A percentile compares a stretch with the other conserved stretches of the same genome.
phyloP scores from a whole-genome alignment of 2,329 filamentous ascomycete genomes.

The Xylariaceae sp. region DNA sequence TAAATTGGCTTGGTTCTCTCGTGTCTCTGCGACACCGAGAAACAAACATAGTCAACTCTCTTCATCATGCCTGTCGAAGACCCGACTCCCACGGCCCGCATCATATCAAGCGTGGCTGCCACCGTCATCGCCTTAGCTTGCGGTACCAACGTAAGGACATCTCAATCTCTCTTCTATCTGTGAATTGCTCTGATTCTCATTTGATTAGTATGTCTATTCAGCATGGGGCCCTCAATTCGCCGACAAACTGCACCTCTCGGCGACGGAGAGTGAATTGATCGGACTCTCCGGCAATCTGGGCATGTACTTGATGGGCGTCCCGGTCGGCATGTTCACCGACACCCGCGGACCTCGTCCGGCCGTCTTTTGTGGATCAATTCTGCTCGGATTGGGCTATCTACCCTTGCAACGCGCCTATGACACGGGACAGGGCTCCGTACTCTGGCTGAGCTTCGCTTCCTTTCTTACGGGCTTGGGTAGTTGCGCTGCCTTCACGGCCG shows the following conservation, averaged over 20 bases:
- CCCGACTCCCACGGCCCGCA: constrained; percentile 57
- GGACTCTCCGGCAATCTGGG: constrained; percentile 81
- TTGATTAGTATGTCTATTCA: constrained; percentile 83
- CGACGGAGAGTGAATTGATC: constrained; percentile 91
- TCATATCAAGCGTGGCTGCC: constrained; percentile 78
- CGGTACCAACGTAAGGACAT: constrained; percentile 75
- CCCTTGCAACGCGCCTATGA: constrained; percentile 77
- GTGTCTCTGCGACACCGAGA: neutral
- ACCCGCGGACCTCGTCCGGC: constrained; percentile 72
- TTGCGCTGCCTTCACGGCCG: constrained; percentile 82
- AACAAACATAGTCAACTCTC: neutral
- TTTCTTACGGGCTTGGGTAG: constrained; percentile 84
- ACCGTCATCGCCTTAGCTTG: constrained; percentile 82
- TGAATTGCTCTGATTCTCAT: constrained; percentile 12
- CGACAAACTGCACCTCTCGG: constrained; percentile 74
- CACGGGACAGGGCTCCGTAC: constrained; percentile 54
- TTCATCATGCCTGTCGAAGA: constrained; percentile 41
- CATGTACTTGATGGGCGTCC: constrained; percentile 89
- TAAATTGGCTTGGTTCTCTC: neutral
- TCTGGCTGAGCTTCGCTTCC: constrained; percentile 70
- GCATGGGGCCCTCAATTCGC: constrained; percentile 97
- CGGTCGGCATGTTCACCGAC: constrained; percentile 84
- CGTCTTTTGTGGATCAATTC: constrained; percentile 66
- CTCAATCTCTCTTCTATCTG: neutral
- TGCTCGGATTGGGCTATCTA: constrained; percentile 77